Evolutionary conservation across 345 rosid genomes (phyloP), one percentile per base, ranked within the genome.

Genomic region (Stellera chamaejasme): DNA sequence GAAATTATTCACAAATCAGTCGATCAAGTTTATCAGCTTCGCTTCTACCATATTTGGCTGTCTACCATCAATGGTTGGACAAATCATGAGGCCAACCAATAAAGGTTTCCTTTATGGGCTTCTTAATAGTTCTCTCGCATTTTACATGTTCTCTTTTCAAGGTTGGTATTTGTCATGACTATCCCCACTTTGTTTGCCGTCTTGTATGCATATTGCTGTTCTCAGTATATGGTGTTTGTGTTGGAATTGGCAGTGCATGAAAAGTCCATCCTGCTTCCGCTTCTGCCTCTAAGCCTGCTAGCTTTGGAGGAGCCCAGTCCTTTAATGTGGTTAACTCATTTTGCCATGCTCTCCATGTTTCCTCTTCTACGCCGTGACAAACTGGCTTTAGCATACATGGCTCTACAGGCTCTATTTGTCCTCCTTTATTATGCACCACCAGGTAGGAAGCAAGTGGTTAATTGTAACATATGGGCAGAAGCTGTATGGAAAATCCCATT

Each of bases 241-340:
- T 16, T 54, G 48, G 26, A 13, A 41, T 65, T 58, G 81, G 82
- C 90, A 93, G 99, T 93, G 11, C 99, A 93, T 55, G 96, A 89
- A 95, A 93, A 89, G 72, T 93, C 99, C 26, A 79, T 93, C 64
- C 78, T 89, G 69, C 81, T 93, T 77, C 99, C 95, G 2, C 84
- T 93, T 72, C 80, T 93, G 47, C 80, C 96, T 3, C 95, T 93
- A 61, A 87, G 82, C 59, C 70, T 87, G 56, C 54, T 89, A 72
- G 91, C 90, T 14, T 62, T 73, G 64, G 91, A 89, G 50, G 74
- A 78, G 55, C 78, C 79, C 19, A 55, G 61, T 66, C 71, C 75
- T 23, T 79, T 84, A 66, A 63, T 62, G 53, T 75, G 82, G 66
- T 60, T 84, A 51, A 81, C 80, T 32, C 83, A 81, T 65, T 78